Conservation (phyloP, 2,329 filamentous ascomycete genomes). For the Bipolaris victoriae region DNA sequence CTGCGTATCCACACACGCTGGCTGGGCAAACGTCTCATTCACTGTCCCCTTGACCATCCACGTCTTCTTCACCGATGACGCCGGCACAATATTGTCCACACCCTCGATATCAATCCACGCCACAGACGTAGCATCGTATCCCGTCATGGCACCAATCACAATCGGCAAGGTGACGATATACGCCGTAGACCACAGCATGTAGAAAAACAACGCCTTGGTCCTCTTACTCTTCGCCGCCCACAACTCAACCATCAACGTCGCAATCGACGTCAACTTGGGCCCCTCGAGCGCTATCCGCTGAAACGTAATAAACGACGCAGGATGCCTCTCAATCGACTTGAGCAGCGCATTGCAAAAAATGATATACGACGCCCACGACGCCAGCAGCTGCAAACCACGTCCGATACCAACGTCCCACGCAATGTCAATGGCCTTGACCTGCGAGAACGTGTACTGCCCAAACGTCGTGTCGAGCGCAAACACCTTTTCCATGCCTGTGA, state of each 20-base stretch:
- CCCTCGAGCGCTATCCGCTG: constrained; percentile 41
- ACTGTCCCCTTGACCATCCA: constrained; percentile 15
- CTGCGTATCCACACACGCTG: constrained; percentile 9
- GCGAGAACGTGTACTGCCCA: constrained; percentile 36
- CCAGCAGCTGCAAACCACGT: constrained; percentile 40
- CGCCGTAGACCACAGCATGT: constrained; percentile 37
- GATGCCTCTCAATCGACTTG: constrained; percentile 43
- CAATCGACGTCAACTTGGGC: constrained; percentile 28
- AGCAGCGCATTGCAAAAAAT: constrained; percentile 46
- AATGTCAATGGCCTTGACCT: constrained; percentile 47
- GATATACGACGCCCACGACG: constrained; percentile 37
- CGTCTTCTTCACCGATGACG: constrained; percentile 13
- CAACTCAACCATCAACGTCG: constrained; percentile 37
- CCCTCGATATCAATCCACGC: constrained; percentile 37
- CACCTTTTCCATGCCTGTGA: constrained; percentile 33
- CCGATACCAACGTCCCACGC: constrained; percentile 46
- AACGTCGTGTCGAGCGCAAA: constrained; percentile 38
- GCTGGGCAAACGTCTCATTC: constrained; percentile 22
- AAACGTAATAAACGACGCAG: constrained; percentile 45
- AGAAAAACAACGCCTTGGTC: constrained; percentile 35
- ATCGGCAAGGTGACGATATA: constrained; percentile 44
- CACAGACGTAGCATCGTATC: constrained; percentile 41
- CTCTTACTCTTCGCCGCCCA: constrained; percentile 28
- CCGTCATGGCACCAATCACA: constrained; percentile 46
- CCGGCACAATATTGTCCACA: constrained; percentile 36